Evolutionary conservation across 768 basidiomycete genomes (phyloP).

Genomic region (Suillus variegatus): DNA sequence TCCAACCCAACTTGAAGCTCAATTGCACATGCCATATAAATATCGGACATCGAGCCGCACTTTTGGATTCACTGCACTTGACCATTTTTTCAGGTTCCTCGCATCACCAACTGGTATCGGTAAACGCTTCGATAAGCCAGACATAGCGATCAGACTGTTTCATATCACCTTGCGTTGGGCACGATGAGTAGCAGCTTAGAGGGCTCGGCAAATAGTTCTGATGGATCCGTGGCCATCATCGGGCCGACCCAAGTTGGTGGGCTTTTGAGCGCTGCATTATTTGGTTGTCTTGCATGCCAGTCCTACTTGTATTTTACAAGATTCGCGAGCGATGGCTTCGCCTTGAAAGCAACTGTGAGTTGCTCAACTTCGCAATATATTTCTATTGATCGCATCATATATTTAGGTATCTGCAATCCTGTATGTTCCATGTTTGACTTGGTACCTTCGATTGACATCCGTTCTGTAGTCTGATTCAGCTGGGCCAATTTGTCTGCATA

Average conservation of each 20-base stretch:
- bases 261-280: conserved; percentile 11
- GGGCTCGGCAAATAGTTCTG: background rate
- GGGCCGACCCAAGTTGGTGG: conserved; percentile 17
- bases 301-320: conserved; percentile 14
- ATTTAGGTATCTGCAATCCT: conserved; percentile 6
- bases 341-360: conserved; percentile 7
- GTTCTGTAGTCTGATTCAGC: conserved; percentile 5
- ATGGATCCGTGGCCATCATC: background rate
- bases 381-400: background rate
- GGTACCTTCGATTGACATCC: background rate
- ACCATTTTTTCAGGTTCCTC: background rate
- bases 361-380: background rate
- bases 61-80: background rate
- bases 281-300: conserved; percentile 17
- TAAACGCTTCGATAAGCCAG: background rate
- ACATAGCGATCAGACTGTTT: background rate
- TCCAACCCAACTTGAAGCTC: too few species aligned
- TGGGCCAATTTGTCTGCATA: conserved; percentile 2
- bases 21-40: too few species aligned
- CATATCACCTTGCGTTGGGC: background rate
- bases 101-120: background rate
- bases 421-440: background rate
- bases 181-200: background rate
- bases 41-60: background rate
- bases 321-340: conserved; percentile 9